phyloP scores from a whole-genome alignment of 257 asterid genomes.

The Petunia secreta region DNA sequence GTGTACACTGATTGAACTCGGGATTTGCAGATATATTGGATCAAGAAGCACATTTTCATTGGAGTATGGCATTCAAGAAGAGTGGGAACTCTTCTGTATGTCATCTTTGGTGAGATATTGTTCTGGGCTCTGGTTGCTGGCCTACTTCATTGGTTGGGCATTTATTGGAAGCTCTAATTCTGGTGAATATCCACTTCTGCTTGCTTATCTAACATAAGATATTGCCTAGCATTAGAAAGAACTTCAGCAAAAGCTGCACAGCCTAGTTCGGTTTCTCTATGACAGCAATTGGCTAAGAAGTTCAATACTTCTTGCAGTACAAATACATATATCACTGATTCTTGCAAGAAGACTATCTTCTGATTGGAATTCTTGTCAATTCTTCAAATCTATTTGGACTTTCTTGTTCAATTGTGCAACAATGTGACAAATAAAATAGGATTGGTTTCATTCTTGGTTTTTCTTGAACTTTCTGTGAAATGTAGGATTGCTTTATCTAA shows the following conservation, averaged over 20 bases:
- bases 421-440: background rate
- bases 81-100: conserved; percentile 70
- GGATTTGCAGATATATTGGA: conserved; percentile 58
- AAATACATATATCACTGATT: background rate
- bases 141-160: conserved; percentile 51
- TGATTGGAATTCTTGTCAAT: background rate
- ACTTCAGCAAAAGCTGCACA: background rate
- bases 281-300: background rate
- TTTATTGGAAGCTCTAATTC: conserved; percentile 71
- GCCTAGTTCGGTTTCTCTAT: background rate
- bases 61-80: conserved; percentile 67
- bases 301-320: background rate
- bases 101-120: conserved; percentile 67
- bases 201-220: background rate
- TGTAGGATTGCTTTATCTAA: background rate
- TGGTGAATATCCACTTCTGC: background rate
- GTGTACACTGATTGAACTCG: conserved; percentile 2
- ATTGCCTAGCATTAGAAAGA: background rate
- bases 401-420: background rate
- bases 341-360: background rate
- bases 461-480: background rate
- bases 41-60: conserved; percentile 73
- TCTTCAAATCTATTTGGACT: background rate
- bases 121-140: conserved; percentile 72
- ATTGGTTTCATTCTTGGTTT: background rate